A percentile compares a stretch with the other conserved stretches of the same genome.
Evolutionary conservation across 2,329 filamentous ascomycete genomes (phyloP).

Genomic region (Colletotrichum tropicicola): DNA sequence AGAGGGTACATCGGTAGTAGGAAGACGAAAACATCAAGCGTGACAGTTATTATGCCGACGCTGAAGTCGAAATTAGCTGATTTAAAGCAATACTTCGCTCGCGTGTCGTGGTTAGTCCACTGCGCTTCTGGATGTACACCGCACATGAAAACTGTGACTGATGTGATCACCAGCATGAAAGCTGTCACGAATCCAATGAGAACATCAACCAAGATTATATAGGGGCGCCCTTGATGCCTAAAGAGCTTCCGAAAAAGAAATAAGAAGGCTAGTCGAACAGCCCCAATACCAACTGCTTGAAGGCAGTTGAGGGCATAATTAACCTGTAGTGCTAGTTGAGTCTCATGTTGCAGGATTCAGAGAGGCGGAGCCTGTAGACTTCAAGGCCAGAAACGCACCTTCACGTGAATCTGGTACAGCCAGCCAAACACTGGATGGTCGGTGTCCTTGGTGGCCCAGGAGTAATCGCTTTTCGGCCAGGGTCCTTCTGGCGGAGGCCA

Average conservation of each 20-base stretch:
- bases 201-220: not conserved
- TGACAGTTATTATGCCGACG: not conserved
- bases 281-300: not conserved
- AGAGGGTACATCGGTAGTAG: slow-evolving; percentile 9
- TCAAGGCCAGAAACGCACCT: not conserved
- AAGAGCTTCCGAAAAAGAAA: slow-evolving; percentile 18
- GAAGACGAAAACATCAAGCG: not conserved
- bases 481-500: slow-evolving; percentile 8
- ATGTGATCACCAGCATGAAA: not conserved
- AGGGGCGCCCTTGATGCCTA: not conserved
- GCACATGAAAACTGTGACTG: not conserved
- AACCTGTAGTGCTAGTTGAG: not conserved
- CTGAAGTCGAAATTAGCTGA: not conserved
- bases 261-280: slow-evolving; percentile 11
- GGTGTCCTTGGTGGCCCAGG: not conserved
- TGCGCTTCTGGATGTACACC: not conserved
- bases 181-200: not conserved
- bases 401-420: not conserved
- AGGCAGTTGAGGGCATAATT: not conserved
- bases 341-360: not conserved
- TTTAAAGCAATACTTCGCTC: not conserved
- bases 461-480: slow-evolving; percentile 5
- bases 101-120: slow-evolving; percentile 9
- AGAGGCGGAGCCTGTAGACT: not conserved
- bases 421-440: not conserved